Evolutionary conservation across 129 eudicot genomes (phyloP), one percentile per base, ranked within the genome.

Genomic region (Oenanthe sinensis): DNA sequence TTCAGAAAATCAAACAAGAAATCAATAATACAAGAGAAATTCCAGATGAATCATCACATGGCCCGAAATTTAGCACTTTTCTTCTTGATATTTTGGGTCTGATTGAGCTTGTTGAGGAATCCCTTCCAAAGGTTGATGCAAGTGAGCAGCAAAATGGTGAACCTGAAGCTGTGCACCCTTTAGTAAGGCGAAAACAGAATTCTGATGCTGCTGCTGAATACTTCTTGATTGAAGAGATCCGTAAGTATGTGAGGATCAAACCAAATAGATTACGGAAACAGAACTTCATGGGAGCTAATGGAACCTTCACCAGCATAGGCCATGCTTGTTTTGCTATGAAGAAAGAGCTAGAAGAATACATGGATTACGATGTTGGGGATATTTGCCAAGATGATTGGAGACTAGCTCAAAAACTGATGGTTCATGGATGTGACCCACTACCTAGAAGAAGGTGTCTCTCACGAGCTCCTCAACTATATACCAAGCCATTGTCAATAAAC

Each of bases 201-300:
- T 54, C 79, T 1, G 79, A 80, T 62, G 74, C 68, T 70, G 77
- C 86, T 17, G 80, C 81, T 2, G 88, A 84, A 16, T 85, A 87
- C 76, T 91, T 91, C 75, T 80, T 91, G 52, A 89, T 85, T 0
- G 97, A 91, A 73, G 97, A 91, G 82, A 91, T 91, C 42, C 78
- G 90, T 2, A 91, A 91, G 78, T 89, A 91, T 46, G 85, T 89
- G 30, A 82, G 84, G 81, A 85, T 89, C 79, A 91, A 89, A 87
- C 93, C 92, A 3, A 91, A 91, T 81, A 76, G 93, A 71, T 81
- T 91, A 28, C 84, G 87, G 16, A 91, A 89, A 48, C 87, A 87
- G 78, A 91, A 91, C 55, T 89, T 91, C 82, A 91, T 91, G 93
- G 97, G 97, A 37, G 93, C 92, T 8, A 91, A 91, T 62, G 93